These are phyloP conservation scores for Pythium phragmiticola DNA, from an alignment of 352 stramenopile species.

Conservation along the genomic window DNA sequence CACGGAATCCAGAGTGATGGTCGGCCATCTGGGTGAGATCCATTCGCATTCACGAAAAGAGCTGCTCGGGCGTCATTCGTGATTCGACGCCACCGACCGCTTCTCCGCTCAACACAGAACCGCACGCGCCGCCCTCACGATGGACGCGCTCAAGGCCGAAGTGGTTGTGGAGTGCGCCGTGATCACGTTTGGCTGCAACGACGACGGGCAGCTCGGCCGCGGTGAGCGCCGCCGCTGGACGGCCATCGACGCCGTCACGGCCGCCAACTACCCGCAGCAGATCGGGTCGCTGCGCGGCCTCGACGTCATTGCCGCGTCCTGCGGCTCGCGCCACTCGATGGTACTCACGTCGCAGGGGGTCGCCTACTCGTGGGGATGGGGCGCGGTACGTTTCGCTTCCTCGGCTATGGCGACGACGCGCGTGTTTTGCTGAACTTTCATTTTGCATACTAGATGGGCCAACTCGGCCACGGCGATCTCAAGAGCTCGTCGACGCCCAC, in stretches of 20 bases:
- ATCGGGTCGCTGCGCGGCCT: conserved; percentile 46
- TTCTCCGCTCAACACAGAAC: no score
- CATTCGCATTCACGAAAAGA: background rate
- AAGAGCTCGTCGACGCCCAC: conserved; percentile 67
- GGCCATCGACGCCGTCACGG: conserved; percentile 68
- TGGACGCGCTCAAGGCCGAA: conserved; percentile 13
- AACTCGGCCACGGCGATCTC: conserved; percentile 72
- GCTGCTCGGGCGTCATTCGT: background rate
- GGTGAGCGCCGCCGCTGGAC: conserved; percentile 56
- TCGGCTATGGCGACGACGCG: background rate
- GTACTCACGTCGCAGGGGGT: conserved; percentile 60
- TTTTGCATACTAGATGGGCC: conserved; percentile 54
- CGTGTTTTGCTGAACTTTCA: background rate
- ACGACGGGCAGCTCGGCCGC: conserved; percentile 78
- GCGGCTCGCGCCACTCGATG: conserved; percentile 81
- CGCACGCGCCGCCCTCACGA: background rate
- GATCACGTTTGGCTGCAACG: conserved; percentile 80
- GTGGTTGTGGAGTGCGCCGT: conserved; percentile 37
- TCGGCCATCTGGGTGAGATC: background rate
- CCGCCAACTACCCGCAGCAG: conserved; percentile 73
- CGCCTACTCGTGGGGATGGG: conserved; percentile 80
- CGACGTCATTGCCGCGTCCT: conserved; percentile 69
- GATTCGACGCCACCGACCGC: no score
- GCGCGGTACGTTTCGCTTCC: conserved; percentile 45
- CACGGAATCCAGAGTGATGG: background rate